phyloP scores from a whole-genome alignment of 2,329 filamentous ascomycete species.

The Aspergillus ochraceus region DNA sequence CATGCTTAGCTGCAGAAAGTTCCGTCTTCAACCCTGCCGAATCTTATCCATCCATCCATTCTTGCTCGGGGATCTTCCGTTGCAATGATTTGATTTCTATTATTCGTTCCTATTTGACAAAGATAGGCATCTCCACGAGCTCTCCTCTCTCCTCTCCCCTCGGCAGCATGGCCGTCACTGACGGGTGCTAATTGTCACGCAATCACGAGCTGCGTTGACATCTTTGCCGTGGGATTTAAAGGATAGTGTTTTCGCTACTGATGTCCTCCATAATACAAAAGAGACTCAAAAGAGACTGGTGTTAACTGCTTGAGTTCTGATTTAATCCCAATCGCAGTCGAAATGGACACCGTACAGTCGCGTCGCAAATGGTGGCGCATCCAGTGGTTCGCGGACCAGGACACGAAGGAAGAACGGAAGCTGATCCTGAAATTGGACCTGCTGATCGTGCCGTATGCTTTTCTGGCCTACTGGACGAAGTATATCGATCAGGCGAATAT shows the following conservation, averaged over 20 bases:
- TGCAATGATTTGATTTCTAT: neutral
- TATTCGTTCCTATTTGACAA: too few relatives aligned
- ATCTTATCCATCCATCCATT: neutral
- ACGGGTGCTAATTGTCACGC: neutral
- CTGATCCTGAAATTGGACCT: slow-evolving; percentile 58
- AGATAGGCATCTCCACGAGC: too few relatives aligned
- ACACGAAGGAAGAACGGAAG: slow-evolving; percentile 52
- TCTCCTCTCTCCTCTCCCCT: too few relatives aligned
- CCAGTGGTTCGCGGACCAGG: slow-evolving; percentile 52
- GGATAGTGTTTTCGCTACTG: neutral
- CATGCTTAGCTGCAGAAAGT: slow-evolving; percentile 7
- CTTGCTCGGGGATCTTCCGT: neutral
- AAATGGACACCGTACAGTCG: neutral
- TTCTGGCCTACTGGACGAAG: slow-evolving; percentile 58
- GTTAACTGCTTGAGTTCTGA: too few relatives aligned
- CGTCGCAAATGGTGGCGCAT: slow-evolving; percentile 12
- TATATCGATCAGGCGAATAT: slow-evolving; percentile 58
- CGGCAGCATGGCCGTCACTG: too few relatives aligned
- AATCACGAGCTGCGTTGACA: neutral
- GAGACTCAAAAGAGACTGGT: too few relatives aligned
- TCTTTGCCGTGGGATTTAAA: neutral
- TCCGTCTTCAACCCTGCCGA: neutral
- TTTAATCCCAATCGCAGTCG: neutral
- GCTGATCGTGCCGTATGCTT: slow-evolving; percentile 57
- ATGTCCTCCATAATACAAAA: neutral